Evolutionary conservation across 768 basidiomycete genomes (phyloP).

Genomic region (Coprinopsis marcescibilis): DNA sequence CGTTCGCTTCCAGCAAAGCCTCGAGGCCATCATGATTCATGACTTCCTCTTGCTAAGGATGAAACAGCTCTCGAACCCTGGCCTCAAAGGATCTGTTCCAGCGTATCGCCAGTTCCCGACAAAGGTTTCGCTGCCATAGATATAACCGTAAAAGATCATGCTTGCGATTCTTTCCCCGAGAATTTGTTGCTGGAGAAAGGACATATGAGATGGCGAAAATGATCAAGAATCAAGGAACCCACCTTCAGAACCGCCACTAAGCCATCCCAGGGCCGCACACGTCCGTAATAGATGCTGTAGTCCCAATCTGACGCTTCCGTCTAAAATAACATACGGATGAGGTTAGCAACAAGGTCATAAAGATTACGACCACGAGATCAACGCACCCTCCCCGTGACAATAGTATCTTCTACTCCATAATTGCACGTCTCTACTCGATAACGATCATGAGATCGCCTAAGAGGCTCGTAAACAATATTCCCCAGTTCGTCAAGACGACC

Average conservation of each 20-base stretch:
- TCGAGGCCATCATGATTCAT: neutral
- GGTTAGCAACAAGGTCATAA: conserved; percentile 1
- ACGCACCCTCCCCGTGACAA: conserved; percentile 54
- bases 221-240: conserved; percentile 12
- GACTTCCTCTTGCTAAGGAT: conserved; percentile 45
- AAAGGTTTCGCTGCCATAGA: conserved; percentile 58
- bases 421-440: conserved; percentile 31
- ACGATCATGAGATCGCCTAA: conserved; percentile 5
- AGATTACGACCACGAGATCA: conserved; percentile 12
- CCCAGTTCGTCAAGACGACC: neutral
- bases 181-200: neutral
- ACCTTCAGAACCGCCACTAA: conserved; percentile 45
- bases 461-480: neutral
- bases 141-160: conserved; percentile 63
- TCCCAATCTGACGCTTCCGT: conserved; percentile 52
- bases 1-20: neutral
- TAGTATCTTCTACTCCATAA: conserved; percentile 50
- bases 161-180: neutral
- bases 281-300: conserved; percentile 43
- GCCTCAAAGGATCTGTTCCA: conserved; percentile 32
- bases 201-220: neutral
- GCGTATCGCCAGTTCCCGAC: conserved; percentile 70
- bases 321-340: conserved; percentile 24
- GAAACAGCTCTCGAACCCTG: conserved; percentile 61
- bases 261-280: conserved; percentile 55